Base-by-base conservation (phyloP, 805 yeast genomes). In the Blastobotrys parvus region DNA sequence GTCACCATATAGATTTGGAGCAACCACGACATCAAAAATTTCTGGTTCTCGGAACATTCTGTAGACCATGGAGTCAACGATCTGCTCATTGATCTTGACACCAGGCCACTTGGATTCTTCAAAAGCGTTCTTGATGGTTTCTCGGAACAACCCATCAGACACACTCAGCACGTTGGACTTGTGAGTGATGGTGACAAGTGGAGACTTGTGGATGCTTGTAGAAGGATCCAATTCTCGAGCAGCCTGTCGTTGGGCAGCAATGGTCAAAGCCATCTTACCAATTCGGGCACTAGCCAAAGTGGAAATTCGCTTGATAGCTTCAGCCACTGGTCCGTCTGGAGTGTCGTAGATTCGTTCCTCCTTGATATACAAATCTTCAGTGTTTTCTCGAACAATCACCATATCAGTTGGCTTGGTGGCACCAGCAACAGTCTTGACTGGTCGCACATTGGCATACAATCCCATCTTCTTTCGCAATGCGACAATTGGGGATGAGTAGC, bases 31-130 rank as follows among this genome's bases (percentile, higher is more conserved):
- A 62, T 92, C 98, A 60, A 92, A 92, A 64, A 85, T 81, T 61
- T 87, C 88, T 42, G 98, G 98, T 68, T 92, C 97, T 68, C 97
- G 81, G 80, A 92, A 92, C 92, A 92, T 78, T 66, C 95, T 78
- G 78, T 92, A 92, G 45, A 92, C 98, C 98, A 92, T 92, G 11
- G 97, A 89, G 71, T 92, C 98, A 37, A 92, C 97, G 63, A 92
- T 90, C 71, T 92, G 98, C 71, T 92, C 97, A 63, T 84, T 84
- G 65, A 86, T 75, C 37, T 70, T 74, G 45, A 92, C 71, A 41
- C 55, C 53, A 8, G 75, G 61, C 64, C 75, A 89, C 56, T 70
- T 68, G 31, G 70, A 78, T 42, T 67, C 67, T 50, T 74, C 69
- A 62, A 77, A 82, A 38, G 78, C 76, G 47, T 67, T 65, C 55